Conservation (phyloP, 306 rosid species). For the Argentina anserina region DNA sequence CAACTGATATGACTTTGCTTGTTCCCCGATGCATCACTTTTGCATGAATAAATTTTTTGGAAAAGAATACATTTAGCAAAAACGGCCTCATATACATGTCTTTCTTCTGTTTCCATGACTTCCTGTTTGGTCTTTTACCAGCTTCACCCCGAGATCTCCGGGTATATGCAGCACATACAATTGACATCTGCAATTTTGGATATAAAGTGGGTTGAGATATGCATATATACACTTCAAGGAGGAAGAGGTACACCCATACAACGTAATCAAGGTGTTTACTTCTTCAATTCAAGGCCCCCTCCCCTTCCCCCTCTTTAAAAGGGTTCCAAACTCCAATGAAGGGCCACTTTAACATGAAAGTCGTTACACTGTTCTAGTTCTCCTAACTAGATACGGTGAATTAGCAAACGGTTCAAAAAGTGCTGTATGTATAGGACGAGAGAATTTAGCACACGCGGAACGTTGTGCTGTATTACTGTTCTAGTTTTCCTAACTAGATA, state of each 20-base stretch:
- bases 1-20: constrained; percentile 83
- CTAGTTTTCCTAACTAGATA: background rate
- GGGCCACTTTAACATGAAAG: background rate
- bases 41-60: constrained; percentile 68
- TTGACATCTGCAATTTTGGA: constrained; percentile 29
- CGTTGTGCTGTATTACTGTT: too few species aligned
- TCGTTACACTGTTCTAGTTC: background rate
- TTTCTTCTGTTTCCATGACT: constrained; percentile 83
- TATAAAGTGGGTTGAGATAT: background rate
- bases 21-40: constrained; percentile 86
- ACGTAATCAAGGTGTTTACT: background rate
- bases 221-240: background rate
- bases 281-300: background rate
- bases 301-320: background rate
- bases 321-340: background rate
- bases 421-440: background rate
- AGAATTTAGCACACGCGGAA: background rate
- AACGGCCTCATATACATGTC: constrained; percentile 91
- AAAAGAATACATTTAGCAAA: constrained; percentile 70
- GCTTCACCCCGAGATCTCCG: constrained; percentile 84
- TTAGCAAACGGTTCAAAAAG: background rate
- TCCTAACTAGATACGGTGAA: background rate
- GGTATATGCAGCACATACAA: constrained; percentile 70
- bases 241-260: background rate
- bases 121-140: constrained; percentile 58